These are phyloP conservation scores for Scorias spongiosa DNA, from an alignment of 2,329 filamentous ascomycete genomes.

Conservation along the genomic window DNA sequence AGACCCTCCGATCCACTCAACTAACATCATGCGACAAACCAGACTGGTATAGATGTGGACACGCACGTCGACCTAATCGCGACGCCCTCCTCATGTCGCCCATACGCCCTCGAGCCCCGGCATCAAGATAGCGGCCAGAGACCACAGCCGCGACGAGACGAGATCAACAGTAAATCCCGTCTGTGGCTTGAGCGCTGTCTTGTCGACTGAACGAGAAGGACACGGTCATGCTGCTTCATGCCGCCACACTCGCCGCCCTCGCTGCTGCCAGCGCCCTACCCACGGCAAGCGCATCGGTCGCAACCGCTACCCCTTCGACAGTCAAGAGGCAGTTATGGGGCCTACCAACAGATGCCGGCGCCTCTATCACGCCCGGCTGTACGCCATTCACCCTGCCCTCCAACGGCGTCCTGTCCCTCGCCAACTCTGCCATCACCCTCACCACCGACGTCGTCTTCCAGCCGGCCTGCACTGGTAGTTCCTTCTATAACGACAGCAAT, in stretches of 20 bases:
- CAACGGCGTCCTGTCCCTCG: slow-evolving; percentile 40
- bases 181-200: neutral
- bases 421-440: slow-evolving; percentile 42
- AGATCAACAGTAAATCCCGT: neutral
- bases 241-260: slow-evolving; percentile 17
- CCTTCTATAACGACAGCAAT: slow-evolving; percentile 23
- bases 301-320: neutral
- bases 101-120: too few species aligned
- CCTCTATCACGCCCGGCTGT: slow-evolving; percentile 29
- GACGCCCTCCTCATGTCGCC: too few species aligned
- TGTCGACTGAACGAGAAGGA: neutral
- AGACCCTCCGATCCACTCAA: too few species aligned
- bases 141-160: neutral
- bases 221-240: neutral
- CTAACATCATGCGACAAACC: too few species aligned
- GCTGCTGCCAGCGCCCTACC: slow-evolving; percentile 40
- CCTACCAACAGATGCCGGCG: slow-evolving; percentile 10
- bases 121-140: neutral
- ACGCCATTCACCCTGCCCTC: slow-evolving; percentile 48
- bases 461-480: slow-evolving; percentile 35
- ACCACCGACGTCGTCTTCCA: slow-evolving; percentile 44
- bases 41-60: too few species aligned
- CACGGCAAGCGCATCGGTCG: neutral
- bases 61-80: too few species aligned
- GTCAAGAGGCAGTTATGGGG: slow-evolving; percentile 19